A percentile compares a stretch with the other conserved stretches of the same genome.
phyloP scores from a whole-genome alignment of 1,284 basidiomycete species.

The Marasmius oreades region DNA sequence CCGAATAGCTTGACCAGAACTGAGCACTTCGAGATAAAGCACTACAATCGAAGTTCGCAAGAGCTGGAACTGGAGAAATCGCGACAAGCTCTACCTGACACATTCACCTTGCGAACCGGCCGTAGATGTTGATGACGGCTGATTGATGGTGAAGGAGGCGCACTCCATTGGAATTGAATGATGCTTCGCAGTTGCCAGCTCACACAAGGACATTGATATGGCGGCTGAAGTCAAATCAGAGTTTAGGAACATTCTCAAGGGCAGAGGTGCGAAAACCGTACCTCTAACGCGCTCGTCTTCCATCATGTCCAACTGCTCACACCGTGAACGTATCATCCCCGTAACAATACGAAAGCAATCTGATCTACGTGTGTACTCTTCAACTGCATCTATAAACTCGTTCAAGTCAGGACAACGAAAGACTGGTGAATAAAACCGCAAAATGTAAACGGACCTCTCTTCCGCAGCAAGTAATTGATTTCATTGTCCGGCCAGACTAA shows the following conservation, averaged over 20 bases:
- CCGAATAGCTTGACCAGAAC: constrained; percentile 80
- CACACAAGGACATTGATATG: constrained; percentile 74
- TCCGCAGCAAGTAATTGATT: neutral
- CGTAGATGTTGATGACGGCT: constrained; percentile 10
- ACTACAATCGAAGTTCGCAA: constrained; percentile 29
- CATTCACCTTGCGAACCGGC: constrained; percentile 34
- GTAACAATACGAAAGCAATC: constrained; percentile 65
- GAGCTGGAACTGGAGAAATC: neutral
- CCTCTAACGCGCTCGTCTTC: constrained; percentile 58
- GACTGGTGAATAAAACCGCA: neutral
- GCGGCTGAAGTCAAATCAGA: constrained; percentile 46
- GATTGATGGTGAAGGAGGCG: constrained; percentile 32
- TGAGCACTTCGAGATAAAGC: constrained; percentile 73
- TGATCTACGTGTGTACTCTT: constrained; percentile 38
- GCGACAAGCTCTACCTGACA: constrained; percentile 51
- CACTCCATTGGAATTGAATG: constrained; percentile 68
- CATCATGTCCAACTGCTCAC: constrained; percentile 54
- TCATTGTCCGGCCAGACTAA: neutral
- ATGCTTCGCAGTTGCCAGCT: constrained; percentile 65
- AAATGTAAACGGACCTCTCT: neutral
- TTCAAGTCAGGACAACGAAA: neutral
- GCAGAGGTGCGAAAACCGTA: constrained; percentile 23
- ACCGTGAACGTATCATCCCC: constrained; percentile 41
- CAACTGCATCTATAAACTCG: constrained; percentile 24
- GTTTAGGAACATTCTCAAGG: constrained; percentile 12